Evolutionary conservation across 2,329 filamentous ascomycete species (phyloP).

Genomic region (Aureobasidium sp.): DNA sequence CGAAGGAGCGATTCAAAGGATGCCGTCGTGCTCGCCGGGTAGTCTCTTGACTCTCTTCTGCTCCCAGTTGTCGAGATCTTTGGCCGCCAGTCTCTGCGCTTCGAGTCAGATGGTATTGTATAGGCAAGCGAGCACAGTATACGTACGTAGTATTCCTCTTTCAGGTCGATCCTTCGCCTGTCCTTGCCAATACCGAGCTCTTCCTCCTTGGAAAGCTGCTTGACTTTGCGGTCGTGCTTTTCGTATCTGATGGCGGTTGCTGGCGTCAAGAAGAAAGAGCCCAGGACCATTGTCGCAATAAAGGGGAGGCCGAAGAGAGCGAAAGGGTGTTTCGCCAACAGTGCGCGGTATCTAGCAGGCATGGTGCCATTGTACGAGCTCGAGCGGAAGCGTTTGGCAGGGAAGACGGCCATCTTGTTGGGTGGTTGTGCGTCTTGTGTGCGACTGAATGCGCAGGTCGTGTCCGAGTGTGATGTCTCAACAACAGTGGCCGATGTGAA

Average conservation of each 20-base stretch:
- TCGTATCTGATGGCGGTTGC: constrained; percentile 92
- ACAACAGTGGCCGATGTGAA: background rate
- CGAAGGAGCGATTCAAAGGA: constrained; percentile 43
- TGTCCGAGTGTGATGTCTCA: background rate
- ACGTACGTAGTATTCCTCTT: constrained; percentile 80
- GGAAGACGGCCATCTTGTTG: constrained; percentile 28
- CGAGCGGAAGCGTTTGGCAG: constrained; percentile 48
- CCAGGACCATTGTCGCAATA: constrained; percentile 77
- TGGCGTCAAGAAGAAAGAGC: constrained; percentile 88
- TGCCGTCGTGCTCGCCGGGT: constrained; percentile 81
- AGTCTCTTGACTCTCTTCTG: constrained; percentile 88
- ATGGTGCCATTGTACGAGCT: constrained; percentile 54
- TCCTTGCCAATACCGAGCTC: constrained; percentile 69
- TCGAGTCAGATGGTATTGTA: constrained; percentile 8
- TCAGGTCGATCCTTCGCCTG: constrained; percentile 65
- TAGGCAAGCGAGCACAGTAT: background rate
- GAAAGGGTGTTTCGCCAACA: constrained; percentile 74
- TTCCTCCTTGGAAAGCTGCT: constrained; percentile 76
- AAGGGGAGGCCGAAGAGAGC: constrained; percentile 91
- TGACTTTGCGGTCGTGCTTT: constrained; percentile 80
- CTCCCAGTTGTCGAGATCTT: constrained; percentile 93
- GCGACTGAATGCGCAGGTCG: background rate
- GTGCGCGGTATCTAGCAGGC: constrained; percentile 65
- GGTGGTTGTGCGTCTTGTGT: background rate
- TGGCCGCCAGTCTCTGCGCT: constrained; percentile 64